Percentiles rank a stretch among this genome's conserved stretches.
phyloP scores from a whole-genome alignment of 2,329 filamentous ascomycete species.

The Aschersonia sp. region DNA sequence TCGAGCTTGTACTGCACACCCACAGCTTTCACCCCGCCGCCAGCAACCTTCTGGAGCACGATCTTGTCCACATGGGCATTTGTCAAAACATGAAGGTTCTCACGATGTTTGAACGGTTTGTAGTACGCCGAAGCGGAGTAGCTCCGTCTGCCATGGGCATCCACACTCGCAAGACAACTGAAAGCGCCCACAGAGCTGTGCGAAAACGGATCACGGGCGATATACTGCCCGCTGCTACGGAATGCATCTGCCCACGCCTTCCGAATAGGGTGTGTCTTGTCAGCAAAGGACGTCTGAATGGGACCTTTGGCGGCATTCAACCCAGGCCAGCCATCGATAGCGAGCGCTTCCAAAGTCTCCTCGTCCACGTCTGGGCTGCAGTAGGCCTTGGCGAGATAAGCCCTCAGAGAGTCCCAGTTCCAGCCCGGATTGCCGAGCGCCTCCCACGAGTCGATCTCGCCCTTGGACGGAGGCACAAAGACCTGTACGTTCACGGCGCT shows the following conservation, averaged over 20 bases:
- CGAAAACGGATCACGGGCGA: slow-evolving; percentile 15
- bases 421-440: slow-evolving; percentile 14
- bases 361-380: background rate
- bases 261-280: slow-evolving; percentile 12
- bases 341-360: slow-evolving; percentile 1
- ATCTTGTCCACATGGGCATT: slow-evolving; percentile 10
- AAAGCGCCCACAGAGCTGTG: slow-evolving; percentile 14
- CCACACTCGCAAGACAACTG: slow-evolving; percentile 14
- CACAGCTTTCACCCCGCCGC: background rate
- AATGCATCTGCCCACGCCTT: slow-evolving; percentile 21
- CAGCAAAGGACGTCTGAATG: background rate
- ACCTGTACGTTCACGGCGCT: slow-evolving; percentile 14
- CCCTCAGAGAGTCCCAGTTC: slow-evolving; percentile 8
- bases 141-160: slow-evolving; percentile 12
- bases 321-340: slow-evolving; percentile 6
- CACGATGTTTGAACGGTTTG: slow-evolving; percentile 15
- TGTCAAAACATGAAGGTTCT: background rate
- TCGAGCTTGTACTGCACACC: background rate
- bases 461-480: slow-evolving; percentile 8
- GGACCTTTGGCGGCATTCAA: slow-evolving; percentile 7
- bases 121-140: slow-evolving; percentile 16
- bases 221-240: slow-evolving; percentile 12
- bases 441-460: slow-evolving; percentile 12
- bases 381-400: background rate
- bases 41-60: slow-evolving; percentile 7